Conservation (phyloP, 768 basidiomycete species). For the Leccinum variicolor region DNA sequence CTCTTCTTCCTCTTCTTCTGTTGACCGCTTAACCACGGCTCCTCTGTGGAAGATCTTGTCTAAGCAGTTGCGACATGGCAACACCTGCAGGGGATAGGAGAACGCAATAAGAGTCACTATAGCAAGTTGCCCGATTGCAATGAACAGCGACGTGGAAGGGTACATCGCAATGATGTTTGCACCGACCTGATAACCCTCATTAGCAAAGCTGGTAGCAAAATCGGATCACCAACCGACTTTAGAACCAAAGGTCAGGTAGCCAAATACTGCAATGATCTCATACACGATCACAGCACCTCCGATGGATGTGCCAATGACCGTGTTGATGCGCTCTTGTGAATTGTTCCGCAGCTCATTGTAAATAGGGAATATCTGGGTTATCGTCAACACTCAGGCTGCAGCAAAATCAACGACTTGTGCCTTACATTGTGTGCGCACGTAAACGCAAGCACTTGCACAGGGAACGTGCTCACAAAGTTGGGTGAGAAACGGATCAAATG, state of each 20-base stretch:
- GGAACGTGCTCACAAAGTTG: constrained; percentile 79
- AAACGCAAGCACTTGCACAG: constrained; percentile 90
- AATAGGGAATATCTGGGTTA: constrained; percentile 78
- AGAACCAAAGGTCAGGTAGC: constrained; percentile 91
- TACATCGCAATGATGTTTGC: constrained; percentile 96
- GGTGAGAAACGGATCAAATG: constrained; percentile 72
- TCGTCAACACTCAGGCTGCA: constrained; percentile 1
- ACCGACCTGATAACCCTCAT: constrained; percentile 59
- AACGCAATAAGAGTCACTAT: constrained; percentile 89
- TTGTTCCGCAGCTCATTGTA: constrained; percentile 88
- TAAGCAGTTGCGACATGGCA: constrained; percentile 88
- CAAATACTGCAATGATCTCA: constrained; percentile 83
- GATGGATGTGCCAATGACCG: constrained; percentile 83
- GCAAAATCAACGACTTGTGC: neutral
- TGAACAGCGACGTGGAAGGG: constrained; percentile 84
- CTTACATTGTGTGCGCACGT: constrained; percentile 92
- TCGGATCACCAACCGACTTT: constrained; percentile 45
- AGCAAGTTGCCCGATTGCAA: constrained; percentile 90
- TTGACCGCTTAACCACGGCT: constrained; percentile 33
- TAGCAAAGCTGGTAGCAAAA: neutral
- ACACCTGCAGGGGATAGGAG: constrained; percentile 92
- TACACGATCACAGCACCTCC: constrained; percentile 82
- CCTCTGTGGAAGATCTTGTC: constrained; percentile 78
- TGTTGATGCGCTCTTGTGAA: constrained; percentile 80
- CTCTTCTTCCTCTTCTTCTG: constrained; percentile 47